These are phyloP conservation scores for Fusarium sacchari DNA, from an alignment of 2,329 filamentous ascomycete species.

Conservation along the genomic window DNA sequence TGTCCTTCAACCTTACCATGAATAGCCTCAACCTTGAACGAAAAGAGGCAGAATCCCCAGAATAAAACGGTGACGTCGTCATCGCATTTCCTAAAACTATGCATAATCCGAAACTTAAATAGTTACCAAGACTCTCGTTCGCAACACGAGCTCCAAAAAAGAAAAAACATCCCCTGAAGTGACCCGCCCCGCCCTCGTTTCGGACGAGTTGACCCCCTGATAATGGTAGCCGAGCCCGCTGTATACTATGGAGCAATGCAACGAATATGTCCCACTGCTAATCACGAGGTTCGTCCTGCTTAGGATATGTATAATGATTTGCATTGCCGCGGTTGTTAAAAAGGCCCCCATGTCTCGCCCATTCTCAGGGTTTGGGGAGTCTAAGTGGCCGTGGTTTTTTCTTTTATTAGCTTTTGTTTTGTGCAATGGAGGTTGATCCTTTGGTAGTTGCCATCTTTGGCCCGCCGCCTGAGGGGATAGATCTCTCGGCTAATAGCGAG, in stretches of 20 bases:
- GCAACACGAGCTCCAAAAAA: neutral
- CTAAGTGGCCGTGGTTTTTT: neutral
- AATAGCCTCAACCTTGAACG: neutral
- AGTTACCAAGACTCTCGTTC: neutral
- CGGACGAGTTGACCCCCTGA: neutral
- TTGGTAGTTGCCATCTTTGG: constrained; percentile 2
- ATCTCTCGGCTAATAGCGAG: neutral
- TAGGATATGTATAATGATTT: neutral
- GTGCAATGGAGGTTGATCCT: constrained; percentile 13
- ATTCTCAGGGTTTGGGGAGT: neutral
- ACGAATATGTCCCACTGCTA: neutral
- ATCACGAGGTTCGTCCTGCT: neutral
- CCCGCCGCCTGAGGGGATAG: constrained; percentile 2
- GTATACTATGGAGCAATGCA: constrained; percentile 10
- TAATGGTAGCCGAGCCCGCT: neutral
- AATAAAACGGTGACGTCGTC: neutral
- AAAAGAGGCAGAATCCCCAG: neutral
- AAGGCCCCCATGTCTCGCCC: neutral
- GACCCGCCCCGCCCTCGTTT: constrained; percentile 16
- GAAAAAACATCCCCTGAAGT: neutral
- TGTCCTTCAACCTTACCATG: neutral
- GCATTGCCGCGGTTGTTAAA: neutral
- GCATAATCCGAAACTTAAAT: neutral
- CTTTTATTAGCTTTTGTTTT: neutral
- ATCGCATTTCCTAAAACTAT: neutral